These are phyloP conservation scores for Simplicillium aogashimaense DNA, from an alignment of 2,329 filamentous ascomycete genomes.

Conservation along the genomic window DNA sequence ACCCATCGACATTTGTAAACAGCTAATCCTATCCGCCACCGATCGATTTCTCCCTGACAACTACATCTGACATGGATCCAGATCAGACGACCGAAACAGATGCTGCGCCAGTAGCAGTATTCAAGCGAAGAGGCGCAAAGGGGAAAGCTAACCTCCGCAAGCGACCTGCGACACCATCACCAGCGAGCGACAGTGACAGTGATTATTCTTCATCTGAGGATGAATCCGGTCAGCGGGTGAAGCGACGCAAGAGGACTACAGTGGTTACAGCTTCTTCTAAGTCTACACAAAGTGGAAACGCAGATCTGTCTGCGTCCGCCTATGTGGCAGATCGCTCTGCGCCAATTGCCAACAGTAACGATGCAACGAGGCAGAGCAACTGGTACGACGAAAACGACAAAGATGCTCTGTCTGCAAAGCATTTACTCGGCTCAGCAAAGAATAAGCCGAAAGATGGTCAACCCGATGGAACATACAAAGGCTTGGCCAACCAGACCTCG, in stretches of 20 bases:
- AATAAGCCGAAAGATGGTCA: conserved; percentile 17
- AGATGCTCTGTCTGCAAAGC: conserved; percentile 36
- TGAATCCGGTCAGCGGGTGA: conserved; percentile 66
- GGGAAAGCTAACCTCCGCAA: conserved; percentile 71
- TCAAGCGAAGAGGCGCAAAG: conserved; percentile 80
- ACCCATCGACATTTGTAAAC: no score
- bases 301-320: conserved; percentile 38
- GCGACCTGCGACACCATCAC: conserved; percentile 67
- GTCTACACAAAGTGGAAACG: conserved; percentile 21
- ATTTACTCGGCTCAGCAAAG: conserved; percentile 48
- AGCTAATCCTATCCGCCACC: no score
- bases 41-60: neutral
- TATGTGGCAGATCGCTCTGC: conserved; percentile 52
- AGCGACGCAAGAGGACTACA: conserved; percentile 62
- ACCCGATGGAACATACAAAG: conserved; percentile 64
- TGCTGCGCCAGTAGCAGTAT: conserved; percentile 48
- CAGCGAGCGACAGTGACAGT: conserved; percentile 49
- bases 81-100: conserved; percentile 5
- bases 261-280: conserved; percentile 57
- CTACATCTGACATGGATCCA: conserved; percentile 3
- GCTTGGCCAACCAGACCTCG: conserved; percentile 58
- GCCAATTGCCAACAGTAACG: conserved; percentile 59
- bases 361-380: conserved; percentile 81
- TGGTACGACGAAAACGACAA: conserved; percentile 74
- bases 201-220: conserved; percentile 67